Evolutionary conservation across 192 early-diverging fungal genomes (phyloP).

Genomic region (Haplosporangium gracile): DNA sequence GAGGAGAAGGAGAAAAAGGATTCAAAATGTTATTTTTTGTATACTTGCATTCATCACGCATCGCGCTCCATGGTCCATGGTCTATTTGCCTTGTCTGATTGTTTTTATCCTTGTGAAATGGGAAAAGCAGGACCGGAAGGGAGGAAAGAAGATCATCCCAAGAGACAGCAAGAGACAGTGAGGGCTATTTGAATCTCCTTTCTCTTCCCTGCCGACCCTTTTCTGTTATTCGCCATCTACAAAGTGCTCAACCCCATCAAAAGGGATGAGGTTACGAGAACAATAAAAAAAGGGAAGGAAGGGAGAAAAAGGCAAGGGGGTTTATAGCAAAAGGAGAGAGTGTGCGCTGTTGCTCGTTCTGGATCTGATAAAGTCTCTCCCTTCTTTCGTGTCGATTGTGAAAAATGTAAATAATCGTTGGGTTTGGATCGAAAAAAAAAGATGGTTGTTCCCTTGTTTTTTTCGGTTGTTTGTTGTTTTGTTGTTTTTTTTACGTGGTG

Average conservation of each 20-base stretch:
- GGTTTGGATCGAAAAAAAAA: background rate
- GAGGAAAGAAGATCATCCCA: background rate
- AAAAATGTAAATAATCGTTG: background rate
- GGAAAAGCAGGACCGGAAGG: background rate
- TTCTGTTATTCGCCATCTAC: background rate
- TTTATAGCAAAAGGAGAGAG: background rate
- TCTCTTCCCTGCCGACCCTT: background rate
- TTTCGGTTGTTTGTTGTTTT: background rate
- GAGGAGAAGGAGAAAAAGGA: background rate
- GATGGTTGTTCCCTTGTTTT: background rate
- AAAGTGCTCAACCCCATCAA: background rate
- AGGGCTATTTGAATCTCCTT: background rate
- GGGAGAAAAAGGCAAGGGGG: background rate
- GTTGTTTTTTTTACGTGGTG: background rate
- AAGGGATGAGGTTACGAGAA: background rate
- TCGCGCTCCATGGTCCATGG: background rate
- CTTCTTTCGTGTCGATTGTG: background rate
- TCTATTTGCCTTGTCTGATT: background rate
- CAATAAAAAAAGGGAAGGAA: background rate
- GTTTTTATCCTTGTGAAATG: background rate
- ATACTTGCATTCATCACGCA: background rate
- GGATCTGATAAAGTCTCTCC: conserved; percentile 4
- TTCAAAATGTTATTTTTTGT: background rate
- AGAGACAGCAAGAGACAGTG: background rate
- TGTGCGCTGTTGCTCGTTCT: background rate